These are phyloP conservation scores for Podila horticola DNA, from an alignment of 192 early-diverging fungal species.

Conservation along the genomic window DNA sequence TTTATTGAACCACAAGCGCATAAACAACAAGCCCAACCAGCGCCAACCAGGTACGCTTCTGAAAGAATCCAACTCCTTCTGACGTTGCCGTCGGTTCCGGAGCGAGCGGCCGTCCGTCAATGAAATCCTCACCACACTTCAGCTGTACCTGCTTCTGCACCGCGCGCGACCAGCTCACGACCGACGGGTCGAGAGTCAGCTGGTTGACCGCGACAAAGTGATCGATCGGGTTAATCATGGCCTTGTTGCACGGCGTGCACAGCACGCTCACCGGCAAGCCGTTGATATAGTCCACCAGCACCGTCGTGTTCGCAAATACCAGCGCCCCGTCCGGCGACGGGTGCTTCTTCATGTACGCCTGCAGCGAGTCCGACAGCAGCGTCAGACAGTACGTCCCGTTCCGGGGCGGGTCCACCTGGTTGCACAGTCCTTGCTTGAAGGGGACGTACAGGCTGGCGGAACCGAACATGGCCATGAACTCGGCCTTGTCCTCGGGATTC, in stretches of 20 bases:
- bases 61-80: too few relatives aligned
- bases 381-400: slow-evolving; percentile 43
- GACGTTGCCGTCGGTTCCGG: background rate
- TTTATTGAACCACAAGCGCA: too few relatives aligned
- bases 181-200: slow-evolving; percentile 1
- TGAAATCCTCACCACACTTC: slow-evolving; percentile 19
- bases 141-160: slow-evolving; percentile 1
- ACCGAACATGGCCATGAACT: slow-evolving; percentile 5
- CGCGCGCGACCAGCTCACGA: slow-evolving; percentile 6
- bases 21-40: background rate
- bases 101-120: slow-evolving; percentile 1
- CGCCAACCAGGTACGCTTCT: background rate
- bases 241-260: slow-evolving; percentile 31
- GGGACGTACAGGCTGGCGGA: slow-evolving; percentile 28
- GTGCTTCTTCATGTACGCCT: slow-evolving; percentile 4
- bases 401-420: slow-evolving; percentile 20
- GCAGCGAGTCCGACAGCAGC: slow-evolving; percentile 8
- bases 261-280: background rate
- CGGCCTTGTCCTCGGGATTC: slow-evolving; percentile 2
- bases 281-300: slow-evolving; percentile 13
- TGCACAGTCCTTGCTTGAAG: slow-evolving; percentile 38
- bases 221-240: slow-evolving; percentile 27
- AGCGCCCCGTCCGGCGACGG: slow-evolving; percentile 8
- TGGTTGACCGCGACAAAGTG: slow-evolving; percentile 14
- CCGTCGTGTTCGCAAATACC: slow-evolving; percentile 7